Evolutionary conservation across 2,329 filamentous ascomycete species (phyloP), one percentile per base, ranked within the genome.

Genomic region (Fusarium sulawesiense): DNA sequence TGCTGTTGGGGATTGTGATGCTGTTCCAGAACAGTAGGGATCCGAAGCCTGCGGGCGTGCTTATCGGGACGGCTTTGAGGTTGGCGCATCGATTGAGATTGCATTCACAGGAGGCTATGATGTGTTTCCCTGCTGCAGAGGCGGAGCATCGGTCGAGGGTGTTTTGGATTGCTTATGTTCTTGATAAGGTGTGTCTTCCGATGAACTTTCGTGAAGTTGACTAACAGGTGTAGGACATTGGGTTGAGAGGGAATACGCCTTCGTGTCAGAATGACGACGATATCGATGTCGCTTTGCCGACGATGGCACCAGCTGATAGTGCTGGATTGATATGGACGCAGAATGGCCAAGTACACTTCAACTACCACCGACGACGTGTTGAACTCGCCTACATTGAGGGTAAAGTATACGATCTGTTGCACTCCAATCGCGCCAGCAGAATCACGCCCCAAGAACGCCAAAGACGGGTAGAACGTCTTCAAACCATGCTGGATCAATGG

Each of bases 311-410:
- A 0, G 56, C 70, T 1, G 81, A 83, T 27, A 76, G 74, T 2
- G 70, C 70, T 4, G 79, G 79, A 6, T 64, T 80, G 7, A 70
- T 83, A 23, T 78, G 74, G 56, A 80, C 79, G 2, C 70, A 73
- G 6, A 79, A 83, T 32, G 78, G 78, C 7, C 65, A 68, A 4
- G 70, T 72, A 0, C 74, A 75, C 42, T 77, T 83, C 61, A 80
- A 82, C 67, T 79, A 78, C 50, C 79, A 83, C 59, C 76, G 82
- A 7, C 62, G 77, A n/a, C 77, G 80, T 3, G 75, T 83, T 4
- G 79, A 82, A 47, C 76, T 84, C 4, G 78, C 80, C 2, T 78
- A 82, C 37, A 76, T 84, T 9, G 65, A 83, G 27, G 82, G 82
- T 21, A 79, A 78, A 49, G 76, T 82, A 0, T 83, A 82, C 47